Evolutionary conservation across 352 stramenopile genomes (phyloP).

Genomic region (Phytophthora lateralis): DNA sequence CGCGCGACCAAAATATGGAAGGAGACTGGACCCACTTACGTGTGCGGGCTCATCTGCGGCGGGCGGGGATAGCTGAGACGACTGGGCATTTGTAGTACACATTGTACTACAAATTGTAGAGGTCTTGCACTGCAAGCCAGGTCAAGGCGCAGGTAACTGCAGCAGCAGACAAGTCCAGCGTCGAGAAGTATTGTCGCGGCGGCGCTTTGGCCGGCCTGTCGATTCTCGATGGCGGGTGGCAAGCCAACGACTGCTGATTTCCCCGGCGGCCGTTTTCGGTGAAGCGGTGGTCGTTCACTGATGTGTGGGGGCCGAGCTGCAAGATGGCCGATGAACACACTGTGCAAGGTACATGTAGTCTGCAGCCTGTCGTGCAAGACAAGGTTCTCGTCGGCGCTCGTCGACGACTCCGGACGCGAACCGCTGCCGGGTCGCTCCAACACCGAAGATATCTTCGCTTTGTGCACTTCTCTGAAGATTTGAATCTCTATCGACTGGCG

Average conservation of each 20-base stretch:
- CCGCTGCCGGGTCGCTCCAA: background rate
- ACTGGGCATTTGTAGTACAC: conserved; percentile 1
- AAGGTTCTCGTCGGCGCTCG: too few relatives aligned
- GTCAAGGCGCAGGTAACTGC: background rate
- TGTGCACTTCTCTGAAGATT: background rate
- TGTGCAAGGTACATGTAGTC: too few relatives aligned
- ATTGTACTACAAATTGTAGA: too few relatives aligned
- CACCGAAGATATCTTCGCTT: background rate
- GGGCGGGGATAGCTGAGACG: conserved; percentile 2
- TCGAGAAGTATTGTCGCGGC: background rate
- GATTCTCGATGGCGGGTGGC: conserved; percentile 2
- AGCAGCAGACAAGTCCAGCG: background rate
- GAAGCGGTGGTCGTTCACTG: background rate
- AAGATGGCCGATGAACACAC: too few relatives aligned
- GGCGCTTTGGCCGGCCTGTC: conserved; percentile 3
- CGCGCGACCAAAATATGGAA: conserved; percentile 10
- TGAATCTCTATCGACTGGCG: background rate
- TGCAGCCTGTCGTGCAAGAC: too few relatives aligned
- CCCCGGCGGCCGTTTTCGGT: conserved; percentile 1
- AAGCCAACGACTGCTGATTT: background rate
- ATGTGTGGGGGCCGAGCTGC: background rate
- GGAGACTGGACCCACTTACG: conserved; percentile 7
- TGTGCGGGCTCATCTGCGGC: background rate
- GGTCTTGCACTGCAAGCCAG: too few relatives aligned
- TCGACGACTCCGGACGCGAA: too few relatives aligned